Evolutionary conservation across 495 filamentous ascomycete species (phyloP), one percentile per base, ranked within the genome.

Genomic region (Pseudevernia furfuracea): DNA sequence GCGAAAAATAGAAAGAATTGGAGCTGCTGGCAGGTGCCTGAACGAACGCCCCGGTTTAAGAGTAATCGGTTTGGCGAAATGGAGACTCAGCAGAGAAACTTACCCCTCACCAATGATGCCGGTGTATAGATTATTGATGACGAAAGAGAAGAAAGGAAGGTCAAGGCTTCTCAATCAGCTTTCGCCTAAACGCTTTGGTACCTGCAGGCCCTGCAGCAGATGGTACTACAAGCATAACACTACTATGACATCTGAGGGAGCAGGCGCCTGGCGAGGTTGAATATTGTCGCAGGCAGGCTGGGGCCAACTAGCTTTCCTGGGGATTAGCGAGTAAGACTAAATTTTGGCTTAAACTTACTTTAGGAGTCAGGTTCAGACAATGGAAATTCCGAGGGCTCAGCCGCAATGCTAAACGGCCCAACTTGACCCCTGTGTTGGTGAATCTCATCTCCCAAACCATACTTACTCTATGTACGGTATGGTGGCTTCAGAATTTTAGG

Each of bases 181-280:
- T 25, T 49, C 3, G 46, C n/a, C 14, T 4, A 10, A 10, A 49
- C 28, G 46, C 46, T 49, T 25, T 49, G 46, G n/a, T 25, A 11
- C 4, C 12, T 39, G 12, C 10, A 39, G 12, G 37, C 12, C 12
- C 8, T 0, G 12, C 0, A 7, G 10, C 5, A 44, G 15, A 44
- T 44, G 41, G 34, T 36, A 36, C 34, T 4, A n/a, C n/a, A n/a
- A n/a, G n/a, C n/a, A n/a, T n/a, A n/a, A n/a, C n/a, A n/a, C n/a
- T n/a, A 36, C 0, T 1, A 8, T 36, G 12, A 39, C 2, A 10
- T 23, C 43, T 23, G 43, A 49, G n/a, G 19, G n/a, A 23, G 19
- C 6, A 25, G 49, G 49, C 25, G 49, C 49, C 28, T 53, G 49
- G 28, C 49, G 15, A 53, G 49, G 49, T 53, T 53, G 49, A 53